Base-by-base conservation (phyloP, 192 early-diverging fungal genomes). In the Coemansia asiatica region DNA sequence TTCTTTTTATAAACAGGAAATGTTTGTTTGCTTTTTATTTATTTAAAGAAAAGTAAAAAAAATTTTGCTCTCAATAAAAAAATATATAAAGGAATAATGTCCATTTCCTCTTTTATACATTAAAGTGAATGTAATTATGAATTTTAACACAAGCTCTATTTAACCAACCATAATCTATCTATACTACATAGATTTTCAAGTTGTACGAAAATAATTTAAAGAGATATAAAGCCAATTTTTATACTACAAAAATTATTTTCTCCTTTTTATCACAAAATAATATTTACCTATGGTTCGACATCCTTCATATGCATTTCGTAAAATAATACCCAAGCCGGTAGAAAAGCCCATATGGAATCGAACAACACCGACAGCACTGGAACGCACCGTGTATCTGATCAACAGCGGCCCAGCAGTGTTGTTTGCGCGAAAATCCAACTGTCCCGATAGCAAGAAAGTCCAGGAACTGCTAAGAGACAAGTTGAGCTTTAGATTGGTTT, bases 321-420 rank as follows among this genome's bases (percentile, higher is more conserved):
- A 73, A 12, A 79, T 73, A 50, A 65, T 79, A 7, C 71, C 63
- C 16, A 29, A 27, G 22, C 70, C 70, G 2, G 60, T 56, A 6
- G 51, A 28, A 16, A 69, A 67, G 38, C 67, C 60, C 1, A 63
- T 79, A 10, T 79, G 71, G 71, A 60, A 56, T 31, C 55, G 67
- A 25, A 40, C 25, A 21, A 60, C 60, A 7, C 76, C 76, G 47
- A 79, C 76, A 22, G 71, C 64, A 12, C 64, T 79, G 1, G 67
- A 79, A 12, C 63, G 72, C 44, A 36, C 53, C 8, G 66, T 74
- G 2, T 16, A 60, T 2, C 67, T 79, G 19, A 73, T 79, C 19
- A 79, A 69, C 60, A 79, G 76, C 66, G 56, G 59, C 0, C 76
- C 76, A 2, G 33, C 69, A 13, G 67, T 79, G 6, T 27, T 79